phyloP scores from a whole-genome alignment of 176 grass and related monocot species.

The Musa beccarii region DNA sequence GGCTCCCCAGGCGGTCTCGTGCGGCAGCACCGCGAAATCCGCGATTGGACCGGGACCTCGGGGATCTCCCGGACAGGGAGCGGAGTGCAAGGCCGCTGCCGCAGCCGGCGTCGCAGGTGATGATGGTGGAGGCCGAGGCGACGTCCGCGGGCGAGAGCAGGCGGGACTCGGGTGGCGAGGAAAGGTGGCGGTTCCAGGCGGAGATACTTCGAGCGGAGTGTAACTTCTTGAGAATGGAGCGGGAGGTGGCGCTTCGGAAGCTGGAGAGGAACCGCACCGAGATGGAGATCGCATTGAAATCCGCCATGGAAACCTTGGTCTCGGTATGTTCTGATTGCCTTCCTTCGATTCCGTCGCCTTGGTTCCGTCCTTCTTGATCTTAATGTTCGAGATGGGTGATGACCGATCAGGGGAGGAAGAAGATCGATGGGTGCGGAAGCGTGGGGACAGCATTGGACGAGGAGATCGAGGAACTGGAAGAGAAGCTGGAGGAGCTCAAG shows the following conservation, averaged over 20 bases:
- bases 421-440: slow-evolving; percentile 39
- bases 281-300: slow-evolving; percentile 60
- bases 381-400: background rate
- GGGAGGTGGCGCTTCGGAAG: slow-evolving; percentile 69
- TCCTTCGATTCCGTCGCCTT: background rate
- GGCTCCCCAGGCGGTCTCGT: background rate
- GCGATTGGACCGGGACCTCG: background rate
- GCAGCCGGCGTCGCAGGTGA: background rate
- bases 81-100: background rate
- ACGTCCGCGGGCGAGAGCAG: slow-evolving; percentile 1
- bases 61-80: background rate
- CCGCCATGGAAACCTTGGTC: slow-evolving; percentile 60
- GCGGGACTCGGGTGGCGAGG: slow-evolving; percentile 31
- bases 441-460: slow-evolving; percentile 42
- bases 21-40: background rate
- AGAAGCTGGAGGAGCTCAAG: slow-evolving; percentile 42
- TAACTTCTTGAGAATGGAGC: slow-evolving; percentile 88
- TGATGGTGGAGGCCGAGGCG: background rate
- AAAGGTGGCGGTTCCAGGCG: slow-evolving; percentile 85
- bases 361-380: background rate
- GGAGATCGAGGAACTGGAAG: slow-evolving; percentile 65
- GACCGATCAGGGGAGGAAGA: slow-evolving; percentile 57
- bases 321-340: slow-evolving; percentile 27
- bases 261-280: slow-evolving; percentile 62
- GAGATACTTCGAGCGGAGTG: slow-evolving; percentile 92